Base-by-base conservation (phyloP, 2,329 filamentous ascomycete genomes). In the Bisporella sp. region DNA sequence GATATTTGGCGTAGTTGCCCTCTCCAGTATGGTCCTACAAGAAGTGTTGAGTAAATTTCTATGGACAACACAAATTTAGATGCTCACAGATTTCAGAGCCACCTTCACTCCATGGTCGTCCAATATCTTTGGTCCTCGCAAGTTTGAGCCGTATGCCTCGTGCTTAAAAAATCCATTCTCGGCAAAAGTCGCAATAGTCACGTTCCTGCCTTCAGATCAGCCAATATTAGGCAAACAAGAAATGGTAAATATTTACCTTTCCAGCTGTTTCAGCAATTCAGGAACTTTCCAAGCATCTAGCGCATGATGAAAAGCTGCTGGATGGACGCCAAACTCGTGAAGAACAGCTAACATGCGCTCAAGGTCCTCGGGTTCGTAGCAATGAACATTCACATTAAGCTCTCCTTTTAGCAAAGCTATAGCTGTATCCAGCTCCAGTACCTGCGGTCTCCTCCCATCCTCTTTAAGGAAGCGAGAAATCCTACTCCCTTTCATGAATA, bases 181-280 rank as follows among this genome's bases (percentile, higher is more conserved):
- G 5, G 70, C 64, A 58, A 73, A 74, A 0, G 66, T 71, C 6
- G 70, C 71, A 41, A 73, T 62, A 1, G 70, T 72, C 44, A 71
- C 64, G 48, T 72, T 71, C 6, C 64, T 68, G 30, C 29, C 49
- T 28, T 21, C 21, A 21, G 21, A 21, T 21, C 21, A 21, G 21
- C 21, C 21, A 21, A 21, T 21, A 21, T 21, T 21, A 21, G 21
- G 21, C 3, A 21, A 21, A 21, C 21, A 21, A 3, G 21, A 21
- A 21, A 21, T 21, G 21, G 21, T 21, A 2, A 21, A 21, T 2
- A 21, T 66, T 60, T 54, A 68, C 65, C 69, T 62, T 31, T 62
- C 68, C 5, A 64, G 62, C n/a, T 58, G 54, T 52, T 67, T 71
- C 41, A 72, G 58, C 63, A 71, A 63, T 41, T 69, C 65, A 4